Base-by-base conservation (phyloP, 176 grass and related monocot species). In the Secale cereale region DNA sequence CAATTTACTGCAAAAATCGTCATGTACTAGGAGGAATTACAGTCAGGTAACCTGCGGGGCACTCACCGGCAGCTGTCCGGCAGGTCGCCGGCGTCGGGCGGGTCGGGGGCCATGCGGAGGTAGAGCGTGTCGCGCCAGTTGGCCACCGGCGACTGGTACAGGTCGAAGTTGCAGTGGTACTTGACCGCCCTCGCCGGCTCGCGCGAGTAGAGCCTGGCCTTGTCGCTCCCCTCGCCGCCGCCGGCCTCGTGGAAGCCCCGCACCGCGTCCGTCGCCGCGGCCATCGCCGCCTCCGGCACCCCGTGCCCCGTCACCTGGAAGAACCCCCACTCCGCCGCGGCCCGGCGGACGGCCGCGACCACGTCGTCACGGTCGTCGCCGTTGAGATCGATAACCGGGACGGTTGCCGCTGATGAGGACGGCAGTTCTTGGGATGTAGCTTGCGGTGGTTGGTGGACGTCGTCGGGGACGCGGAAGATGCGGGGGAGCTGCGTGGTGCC, bases 91-190 rank as follows among this genome's bases (percentile, higher is more conserved):
- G 81, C 36, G 16, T 33, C 10, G 8, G 87, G 87, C 2, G 92
- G 90, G 22, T 94, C 90, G 32, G 92, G 92, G 1, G 78, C 87
- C 74, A 92, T 78, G 78, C 85, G 85, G 67, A 86, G 68, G 86
- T 85, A 90, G 78, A 94, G 90, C 32, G 92, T 85, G 69, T 94
- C 92, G 28, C 84, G 77, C 92, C 92, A 94, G 79, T 89, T 94
- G 23, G 84, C 76, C 41, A 91, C 89, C 8, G 39, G 8, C 19
- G 89, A 84, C 76, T 84, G 41, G 80, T 89, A 94, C 22, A 94
- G 83, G 57, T 91, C 89, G 82, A 94, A 91, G 86, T 91, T 91
- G 85, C 89, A 91, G 56, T 86, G 30, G 68, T 94, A 92, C 85
- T 83, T 88, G 17, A 84, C 85, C 6, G 93, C 85, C 85, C 20